Evolutionary conservation across 2,329 filamentous ascomycete species (phyloP), one percentile per base, ranked within the genome.

Genomic region (Fusarium newnesense): DNA sequence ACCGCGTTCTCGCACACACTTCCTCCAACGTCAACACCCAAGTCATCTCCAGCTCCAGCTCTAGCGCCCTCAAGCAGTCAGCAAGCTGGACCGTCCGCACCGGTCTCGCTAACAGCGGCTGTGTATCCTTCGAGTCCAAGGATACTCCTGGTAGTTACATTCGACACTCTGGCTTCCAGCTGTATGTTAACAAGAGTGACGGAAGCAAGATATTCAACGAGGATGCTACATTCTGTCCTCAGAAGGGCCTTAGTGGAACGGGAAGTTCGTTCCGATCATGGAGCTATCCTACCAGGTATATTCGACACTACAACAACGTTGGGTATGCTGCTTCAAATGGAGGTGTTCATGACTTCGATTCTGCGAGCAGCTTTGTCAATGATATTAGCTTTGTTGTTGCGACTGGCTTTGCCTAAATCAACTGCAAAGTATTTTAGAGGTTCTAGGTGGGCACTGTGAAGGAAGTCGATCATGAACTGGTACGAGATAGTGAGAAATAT

Each of bases 151-250:
- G 69, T 9, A 71, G 64, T 21, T 71, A 42, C 18, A 49, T 71
- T 26, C 28, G 69, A 1, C 69, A 71, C 10, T 58, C 36, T 12
- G 18, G 40, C 13, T 71, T 71, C 26, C 15, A 9, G 9, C 24
- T 71, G 3, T 43, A 50, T 0, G 40, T 71, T 0, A 64, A 64
- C 30, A 34, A 36, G 12, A 37, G 39, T 1, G 69, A 72, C 2
- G 58, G 69, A 3, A 69, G 28, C 16, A 71, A 71, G 21, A 26
- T n/a, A 7, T 71, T 71, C 13, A 42, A 47, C 3, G 69, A 71
- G 37, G 68, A 72, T 30, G 69, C 69, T 26, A 71, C 69, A 0
- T 71, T 71, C 10, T 71, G 69, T 39, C 64, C 69, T 1, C 69
- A 71, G 57, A 52, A 56, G 26, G 69, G 69, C 1, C 26, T 71